Evolutionary conservation across 495 filamentous ascomycete genomes (phyloP), one percentile per base, ranked within the genome.

Genomic region (Tuber borchii): DNA sequence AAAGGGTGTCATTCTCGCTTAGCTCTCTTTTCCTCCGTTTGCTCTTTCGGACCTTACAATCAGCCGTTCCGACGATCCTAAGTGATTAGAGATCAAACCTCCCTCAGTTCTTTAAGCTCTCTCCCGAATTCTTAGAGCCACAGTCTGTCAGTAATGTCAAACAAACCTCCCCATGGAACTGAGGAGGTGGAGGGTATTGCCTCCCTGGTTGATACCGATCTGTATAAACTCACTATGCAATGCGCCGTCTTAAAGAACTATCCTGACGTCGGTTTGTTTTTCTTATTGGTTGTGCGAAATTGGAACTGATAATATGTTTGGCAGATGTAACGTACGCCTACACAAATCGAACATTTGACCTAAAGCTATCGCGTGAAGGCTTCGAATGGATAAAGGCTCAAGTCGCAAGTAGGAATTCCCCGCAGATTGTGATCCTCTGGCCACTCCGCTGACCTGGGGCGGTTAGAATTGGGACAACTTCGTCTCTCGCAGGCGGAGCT

Each of bases 201-300:
- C 84, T 97, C 95, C 76, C 90, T 99, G 76, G 89, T 99, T 56
- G 95, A 99, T 83, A 99, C 95, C 1, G 95, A 99, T 86, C 87
- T 99, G 65, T 99, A 99, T 88, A 99, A 99, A 85, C 84, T 99
- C 82, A 99, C 95, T 16, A 99, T 99, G 95, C 95, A 99, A 90
- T 97, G 93, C 83, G 95, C 94, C 61, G 89, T 98, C 78, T 87
- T 97, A 71, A 94, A 93, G 82, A 94, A 92, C 85, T 97, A 96
- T 83, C 90, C 91, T 22, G 88, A 95, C 79, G 90, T 94, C 72
- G 85, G 91, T 91, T 78, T 85, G 80, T 81, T 76, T 40, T 26
- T 68, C 73, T 20, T 39, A 31, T n/a, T 39, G 31, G 68, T 40
- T 71, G 42, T 34, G 46, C 34, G 20, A 14, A 34, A n/a, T 65